Conservation (phyloP, 805 yeast species). For the Metschnikowia kofuensis region DNA sequence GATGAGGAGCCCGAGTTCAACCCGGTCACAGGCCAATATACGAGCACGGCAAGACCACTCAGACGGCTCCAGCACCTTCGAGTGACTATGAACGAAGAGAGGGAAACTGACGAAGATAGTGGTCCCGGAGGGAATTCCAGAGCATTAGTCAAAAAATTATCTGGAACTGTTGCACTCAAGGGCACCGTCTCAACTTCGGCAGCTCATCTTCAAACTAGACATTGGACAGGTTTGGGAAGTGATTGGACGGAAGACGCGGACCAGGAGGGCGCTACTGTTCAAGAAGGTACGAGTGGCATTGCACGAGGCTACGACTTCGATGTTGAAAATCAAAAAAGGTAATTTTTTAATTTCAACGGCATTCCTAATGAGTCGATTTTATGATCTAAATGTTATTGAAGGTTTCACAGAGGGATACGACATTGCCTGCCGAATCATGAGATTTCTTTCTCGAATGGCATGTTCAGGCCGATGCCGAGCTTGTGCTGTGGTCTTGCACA, state of each 20-base stretch:
- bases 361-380: too few relatives aligned
- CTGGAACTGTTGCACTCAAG: slow-evolving; percentile 60
- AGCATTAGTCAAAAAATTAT: slow-evolving; percentile 53
- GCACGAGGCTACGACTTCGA: slow-evolving; percentile 77
- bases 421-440: too few relatives aligned
- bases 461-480: too few relatives aligned
- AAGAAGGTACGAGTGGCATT: slow-evolving; percentile 81
- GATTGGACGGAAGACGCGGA: slow-evolving; percentile 48
- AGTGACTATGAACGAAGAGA: slow-evolving; percentile 40
- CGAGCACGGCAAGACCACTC: slow-evolving; percentile 71
- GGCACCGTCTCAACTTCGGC: slow-evolving; percentile 91
- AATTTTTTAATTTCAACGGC: too few relatives aligned
- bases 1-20: slow-evolving; percentile 75
- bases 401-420: too few relatives aligned
- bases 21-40: slow-evolving; percentile 79
- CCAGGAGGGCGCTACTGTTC: slow-evolving; percentile 72
- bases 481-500: too few relatives aligned
- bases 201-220: slow-evolving; percentile 60
- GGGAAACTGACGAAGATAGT: slow-evolving; percentile 15
- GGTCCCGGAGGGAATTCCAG: slow-evolving; percentile 16
- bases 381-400: too few relatives aligned
- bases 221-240: slow-evolving; percentile 91
- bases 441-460: too few relatives aligned
- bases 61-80: slow-evolving; percentile 63
- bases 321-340: slow-evolving; percentile 4